Evolutionary conservation across 768 basidiomycete species (phyloP).

Genomic region (Auriscalpium vulgare): DNA sequence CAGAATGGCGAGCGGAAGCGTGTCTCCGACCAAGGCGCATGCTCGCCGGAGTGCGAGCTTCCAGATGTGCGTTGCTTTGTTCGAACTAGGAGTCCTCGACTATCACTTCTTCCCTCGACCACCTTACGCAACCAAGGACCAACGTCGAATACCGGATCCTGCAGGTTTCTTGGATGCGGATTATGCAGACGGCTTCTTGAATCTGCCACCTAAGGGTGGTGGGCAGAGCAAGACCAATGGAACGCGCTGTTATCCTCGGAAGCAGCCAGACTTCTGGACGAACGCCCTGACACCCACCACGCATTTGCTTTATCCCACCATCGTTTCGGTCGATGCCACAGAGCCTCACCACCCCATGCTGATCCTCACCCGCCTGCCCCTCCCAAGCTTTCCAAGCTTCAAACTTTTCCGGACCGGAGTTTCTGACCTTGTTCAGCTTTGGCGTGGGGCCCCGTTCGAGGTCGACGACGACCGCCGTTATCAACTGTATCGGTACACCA

Average conservation of each 20-base stretch:
- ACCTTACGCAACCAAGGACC: conserved; percentile 11
- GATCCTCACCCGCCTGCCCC: conserved; percentile 57
- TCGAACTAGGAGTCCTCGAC: conserved; percentile 43
- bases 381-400: conserved; percentile 51
- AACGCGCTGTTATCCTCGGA: conserved; percentile 48
- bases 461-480: conserved; percentile 39
- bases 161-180: conserved; percentile 7
- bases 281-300: conserved; percentile 26
- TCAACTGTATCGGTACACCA: conserved; percentile 51
- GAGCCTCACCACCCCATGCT: conserved; percentile 49
- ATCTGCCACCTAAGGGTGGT: neutral
- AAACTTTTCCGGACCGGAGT: conserved; percentile 51
- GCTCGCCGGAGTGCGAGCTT: conserved; percentile 57
- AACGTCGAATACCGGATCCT: conserved; percentile 7
- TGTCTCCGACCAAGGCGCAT: conserved; percentile 37
- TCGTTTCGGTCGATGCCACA: conserved; percentile 34
- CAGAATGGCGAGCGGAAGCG: conserved; percentile 35
- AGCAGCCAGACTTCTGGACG: conserved; percentile 61
- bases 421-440: conserved; percentile 34
- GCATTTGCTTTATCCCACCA: conserved; percentile 46
- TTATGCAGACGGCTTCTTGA: conserved; percentile 2
- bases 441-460: conserved; percentile 40
- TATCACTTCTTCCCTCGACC: conserved; percentile 26
- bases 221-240: conserved; percentile 23
- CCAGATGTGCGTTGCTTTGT: conserved; percentile 43